Percentiles rank a stretch among this genome's conserved stretches.
phyloP scores from a whole-genome alignment of 441 rosid species.

The Corymbia calophylla region DNA sequence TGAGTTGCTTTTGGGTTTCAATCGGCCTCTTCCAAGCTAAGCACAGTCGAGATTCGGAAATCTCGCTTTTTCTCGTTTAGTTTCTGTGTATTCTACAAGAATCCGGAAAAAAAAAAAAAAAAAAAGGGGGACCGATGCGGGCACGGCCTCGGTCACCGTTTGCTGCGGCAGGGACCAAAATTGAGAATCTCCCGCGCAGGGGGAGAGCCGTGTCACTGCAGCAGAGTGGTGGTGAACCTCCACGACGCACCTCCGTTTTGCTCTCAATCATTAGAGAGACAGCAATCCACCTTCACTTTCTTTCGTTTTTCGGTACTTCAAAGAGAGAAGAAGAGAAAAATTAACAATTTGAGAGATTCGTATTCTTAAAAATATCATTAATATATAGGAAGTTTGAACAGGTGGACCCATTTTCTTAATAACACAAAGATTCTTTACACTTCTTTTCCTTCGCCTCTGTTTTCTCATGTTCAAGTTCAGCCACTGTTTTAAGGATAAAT shows the following conservation, averaged over 20 bases:
- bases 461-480: neutral
- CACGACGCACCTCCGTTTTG: neutral
- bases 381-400: no score
- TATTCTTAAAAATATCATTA: neutral
- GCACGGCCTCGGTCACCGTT: neutral
- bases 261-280: neutral
- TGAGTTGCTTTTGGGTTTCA: slow-evolving; percentile 14
- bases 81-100: neutral
- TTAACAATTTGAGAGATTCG: neutral
- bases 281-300: no score
- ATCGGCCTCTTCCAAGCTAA: neutral
- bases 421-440: no score
- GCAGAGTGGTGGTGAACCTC: neutral
- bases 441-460: neutral
- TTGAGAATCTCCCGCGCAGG: no score
- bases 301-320: no score
- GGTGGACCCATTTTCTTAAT: no score
- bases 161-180: no score
- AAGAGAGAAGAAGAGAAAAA: no score
- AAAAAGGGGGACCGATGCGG: neutral
- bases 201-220: neutral
- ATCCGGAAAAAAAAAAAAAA: neutral
- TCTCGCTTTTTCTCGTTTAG: neutral
- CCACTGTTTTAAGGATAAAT: neutral
- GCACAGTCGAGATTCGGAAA: neutral